A percentile compares a stretch with the other conserved stretches of the same genome.
These are phyloP conservation scores for Rubia yunnanensis DNA, from an alignment of 257 asterid genomes.

Conservation along the genomic window DNA sequence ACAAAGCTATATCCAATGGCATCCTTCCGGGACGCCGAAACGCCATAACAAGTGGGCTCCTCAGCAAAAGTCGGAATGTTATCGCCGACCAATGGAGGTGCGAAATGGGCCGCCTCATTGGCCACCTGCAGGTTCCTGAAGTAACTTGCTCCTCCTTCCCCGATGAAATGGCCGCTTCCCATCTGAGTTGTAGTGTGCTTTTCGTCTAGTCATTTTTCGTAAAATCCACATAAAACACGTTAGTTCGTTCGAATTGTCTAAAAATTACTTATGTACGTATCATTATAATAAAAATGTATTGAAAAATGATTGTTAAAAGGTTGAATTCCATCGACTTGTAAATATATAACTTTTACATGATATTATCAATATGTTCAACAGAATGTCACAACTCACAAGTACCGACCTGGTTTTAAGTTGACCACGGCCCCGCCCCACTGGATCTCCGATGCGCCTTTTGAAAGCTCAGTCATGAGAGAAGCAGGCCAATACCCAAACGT, in stretches of 20 bases:
- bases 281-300: too few species aligned
- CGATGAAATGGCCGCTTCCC: conserved; percentile 22
- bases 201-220: neutral
- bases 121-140: conserved; percentile 8
- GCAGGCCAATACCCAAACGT: conserved; percentile 18
- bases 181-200: conserved; percentile 15
- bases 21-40: neutral
- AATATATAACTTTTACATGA: too few species aligned
- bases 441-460: conserved; percentile 3
- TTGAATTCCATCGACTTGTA: too few species aligned
- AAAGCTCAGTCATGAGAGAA: conserved; percentile 4
- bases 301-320: too few species aligned
- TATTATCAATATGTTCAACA: too few species aligned
- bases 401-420: conserved; percentile 1
- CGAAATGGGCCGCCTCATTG: conserved; percentile 5
- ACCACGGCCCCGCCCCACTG: conserved; percentile 17
- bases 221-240: neutral
- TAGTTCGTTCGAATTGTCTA: neutral
- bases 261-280: too few species aligned
- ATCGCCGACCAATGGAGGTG: neutral
- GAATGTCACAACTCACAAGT: neutral
- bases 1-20: conserved; percentile 9
- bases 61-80: neutral
- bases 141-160: conserved; percentile 15
- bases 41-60: conserved; percentile 4